Base-by-base conservation (phyloP, 2,329 filamentous ascomycete genomes). In the Aspergillus pseudotamarii region DNA sequence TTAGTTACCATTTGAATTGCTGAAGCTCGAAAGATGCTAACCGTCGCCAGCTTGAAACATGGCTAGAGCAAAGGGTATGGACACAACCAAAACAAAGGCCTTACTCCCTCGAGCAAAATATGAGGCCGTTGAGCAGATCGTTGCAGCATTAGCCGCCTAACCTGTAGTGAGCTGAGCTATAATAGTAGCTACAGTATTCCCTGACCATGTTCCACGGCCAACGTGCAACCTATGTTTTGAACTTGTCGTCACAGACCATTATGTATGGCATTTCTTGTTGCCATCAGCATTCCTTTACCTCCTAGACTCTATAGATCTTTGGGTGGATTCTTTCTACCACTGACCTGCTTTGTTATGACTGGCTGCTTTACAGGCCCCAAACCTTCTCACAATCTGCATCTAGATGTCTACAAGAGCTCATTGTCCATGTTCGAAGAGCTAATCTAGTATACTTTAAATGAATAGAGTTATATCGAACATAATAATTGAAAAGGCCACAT, bases 231-330 rank as follows among this genome's bases (percentile, higher is more conserved):
- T n/a, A 9, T 3, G n/a, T 41, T n/a, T 9, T n/a, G 16, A 0
- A 3, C 4, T 5, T 3, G 3, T 41, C 6, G 38, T 3, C 1
- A 9, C 2, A n/a, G 8, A 1, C 10, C 1, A 8, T 4, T 9
- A 41, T 41, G 6, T 6, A 4, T n/a, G 38, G 6, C 6, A 4
- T 4, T 16, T 36, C 5, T 36, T 36, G 14, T 8, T 14, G 34
- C 6, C 34, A 3, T 36, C 14, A 36, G 14, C 11, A 0, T 36
- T 3, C 2, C 14, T 3, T 36, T 16, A 5, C 16, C 16, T 36
- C 14, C 34, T 36, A 16, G 0, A 16, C 16, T 16, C 2, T 36
- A 36, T 16, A 1, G 34, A 16, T 16, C 14, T 36, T 6, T 6
- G 2, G 16, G 14, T 36, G 14, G 2, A 8, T 8, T 16, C 34